Conservation (phyloP, 306 rosid genomes). For the cucumber (Cucumis sativus) region DNA sequence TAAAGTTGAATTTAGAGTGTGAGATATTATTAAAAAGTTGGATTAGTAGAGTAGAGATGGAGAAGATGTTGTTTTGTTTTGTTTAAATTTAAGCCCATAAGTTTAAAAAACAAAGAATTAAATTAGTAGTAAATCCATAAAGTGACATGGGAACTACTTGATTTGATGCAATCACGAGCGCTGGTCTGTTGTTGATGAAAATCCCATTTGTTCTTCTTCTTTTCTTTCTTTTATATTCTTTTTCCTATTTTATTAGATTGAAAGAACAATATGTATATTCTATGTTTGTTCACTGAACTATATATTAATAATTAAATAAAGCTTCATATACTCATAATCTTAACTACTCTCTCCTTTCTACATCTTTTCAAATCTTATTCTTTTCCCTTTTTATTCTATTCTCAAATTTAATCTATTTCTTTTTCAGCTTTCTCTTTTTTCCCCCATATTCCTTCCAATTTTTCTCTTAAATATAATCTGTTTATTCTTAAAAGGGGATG, state of each 20-base stretch:
- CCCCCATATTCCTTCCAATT: background rate
- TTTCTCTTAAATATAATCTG: background rate
- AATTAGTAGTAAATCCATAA: background rate
- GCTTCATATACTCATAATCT: conserved; percentile 5
- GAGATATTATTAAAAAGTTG: background rate
- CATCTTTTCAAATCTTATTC: background rate
- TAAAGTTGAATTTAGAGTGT: background rate
- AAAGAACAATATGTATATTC: background rate
- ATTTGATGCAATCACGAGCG: conserved; percentile 21
- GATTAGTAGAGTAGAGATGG: background rate
- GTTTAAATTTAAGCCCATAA: background rate
- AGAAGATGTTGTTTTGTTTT: background rate
- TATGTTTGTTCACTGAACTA: conserved; percentile 6
- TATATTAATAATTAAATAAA: background rate
- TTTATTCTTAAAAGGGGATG: background rate
- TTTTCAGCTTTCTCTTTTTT: background rate
- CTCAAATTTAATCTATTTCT: background rate
- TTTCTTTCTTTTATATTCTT: too few species aligned
- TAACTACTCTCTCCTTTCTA: background rate
- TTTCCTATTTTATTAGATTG: background rate
- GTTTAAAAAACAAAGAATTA: background rate
- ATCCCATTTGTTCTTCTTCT: background rate
- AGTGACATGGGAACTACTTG: conserved; percentile 17
- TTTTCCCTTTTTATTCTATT: background rate
- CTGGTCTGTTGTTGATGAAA: background rate